A percentile compares a stretch with the other conserved stretches of the same genome.
Conservation (phyloP, 371 early-diverging fungal species). For the Apophysomyces variabilis region DNA sequence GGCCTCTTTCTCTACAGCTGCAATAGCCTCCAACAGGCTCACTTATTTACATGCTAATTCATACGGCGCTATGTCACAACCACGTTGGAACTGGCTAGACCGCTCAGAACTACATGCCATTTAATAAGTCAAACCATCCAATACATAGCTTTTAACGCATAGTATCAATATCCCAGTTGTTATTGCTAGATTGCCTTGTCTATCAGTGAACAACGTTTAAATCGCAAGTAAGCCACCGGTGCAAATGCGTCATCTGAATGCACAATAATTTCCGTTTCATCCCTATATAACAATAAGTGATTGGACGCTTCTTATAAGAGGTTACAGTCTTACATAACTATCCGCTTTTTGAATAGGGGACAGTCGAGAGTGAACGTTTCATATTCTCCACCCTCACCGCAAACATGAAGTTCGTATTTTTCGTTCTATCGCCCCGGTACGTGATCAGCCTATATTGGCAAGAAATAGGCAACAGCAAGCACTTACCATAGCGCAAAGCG, state of each 20-base stretch:
- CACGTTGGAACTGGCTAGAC: too few relatives aligned
- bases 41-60: too few relatives aligned
- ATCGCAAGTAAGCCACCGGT: conserved; percentile 78
- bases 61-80: too few relatives aligned
- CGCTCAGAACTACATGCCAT: too few relatives aligned
- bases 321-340: conserved; percentile 59
- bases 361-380: conserved; percentile 98
- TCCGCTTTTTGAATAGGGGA: conserved; percentile 89
- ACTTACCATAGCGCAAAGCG: conserved; percentile 70
- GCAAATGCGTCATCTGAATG: conserved; percentile 89
- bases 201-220: conserved; percentile 64
- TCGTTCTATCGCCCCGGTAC: conserved; percentile 52
- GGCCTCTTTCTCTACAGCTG: too few relatives aligned
- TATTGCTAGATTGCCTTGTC: conserved; percentile 43
- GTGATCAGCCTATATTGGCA: neutral
- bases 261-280: conserved; percentile 73
- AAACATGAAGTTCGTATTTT: conserved; percentile 88
- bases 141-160: too few relatives aligned
- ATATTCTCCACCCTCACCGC: conserved; percentile 99
- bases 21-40: too few relatives aligned
- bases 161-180: too few relatives aligned
- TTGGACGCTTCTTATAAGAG: neutral
- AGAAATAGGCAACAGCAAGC: neutral
- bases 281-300: conserved; percentile 63
- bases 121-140: too few relatives aligned